phyloP scores from a whole-genome alignment of 495 filamentous ascomycete species.

The Penicillium canescens region DNA sequence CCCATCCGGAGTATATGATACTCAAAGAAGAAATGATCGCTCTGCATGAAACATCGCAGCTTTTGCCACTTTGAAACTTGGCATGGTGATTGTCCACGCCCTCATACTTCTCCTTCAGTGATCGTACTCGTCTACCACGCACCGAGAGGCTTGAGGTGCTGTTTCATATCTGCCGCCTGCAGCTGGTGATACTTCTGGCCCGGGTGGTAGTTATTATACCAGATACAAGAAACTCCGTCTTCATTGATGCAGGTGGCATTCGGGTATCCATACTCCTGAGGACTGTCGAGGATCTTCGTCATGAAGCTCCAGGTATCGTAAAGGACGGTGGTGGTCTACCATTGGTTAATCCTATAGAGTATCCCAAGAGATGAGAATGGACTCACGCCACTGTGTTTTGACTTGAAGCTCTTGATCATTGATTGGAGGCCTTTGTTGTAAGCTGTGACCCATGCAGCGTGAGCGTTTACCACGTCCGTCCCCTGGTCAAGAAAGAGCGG shows the following conservation, averaged over 20 bases:
- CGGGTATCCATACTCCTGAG: conserved; percentile 37
- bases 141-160: conserved; percentile 22
- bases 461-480: conserved; percentile 17
- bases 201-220: conserved; percentile 46
- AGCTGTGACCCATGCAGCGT: conserved; percentile 30
- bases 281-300: conserved; percentile 54
- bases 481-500: conserved; percentile 48
- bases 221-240: conserved; percentile 35
- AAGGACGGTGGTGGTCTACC: conserved; percentile 18
- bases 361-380: background rate
- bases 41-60: background rate
- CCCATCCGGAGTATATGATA: background rate
- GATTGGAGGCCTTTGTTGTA: conserved; percentile 29
- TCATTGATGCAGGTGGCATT: conserved; percentile 33
- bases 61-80: background rate
- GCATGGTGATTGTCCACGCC: background rate
- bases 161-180: conserved; percentile 43
- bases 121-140: conserved; percentile 24
- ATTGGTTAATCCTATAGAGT: conserved; percentile 12
- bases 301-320: conserved; percentile 44
- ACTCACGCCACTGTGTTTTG: conserved; percentile 28
- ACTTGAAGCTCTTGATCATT: conserved; percentile 28
- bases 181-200: conserved; percentile 34
- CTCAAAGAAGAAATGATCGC: background rate
- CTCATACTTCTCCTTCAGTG: background rate